Percentiles rank a stretch among this genome's conserved stretches.
phyloP scores from a whole-genome alignment of 2,329 filamentous ascomycete genomes.

The Colletotrichum spaethianum region DNA sequence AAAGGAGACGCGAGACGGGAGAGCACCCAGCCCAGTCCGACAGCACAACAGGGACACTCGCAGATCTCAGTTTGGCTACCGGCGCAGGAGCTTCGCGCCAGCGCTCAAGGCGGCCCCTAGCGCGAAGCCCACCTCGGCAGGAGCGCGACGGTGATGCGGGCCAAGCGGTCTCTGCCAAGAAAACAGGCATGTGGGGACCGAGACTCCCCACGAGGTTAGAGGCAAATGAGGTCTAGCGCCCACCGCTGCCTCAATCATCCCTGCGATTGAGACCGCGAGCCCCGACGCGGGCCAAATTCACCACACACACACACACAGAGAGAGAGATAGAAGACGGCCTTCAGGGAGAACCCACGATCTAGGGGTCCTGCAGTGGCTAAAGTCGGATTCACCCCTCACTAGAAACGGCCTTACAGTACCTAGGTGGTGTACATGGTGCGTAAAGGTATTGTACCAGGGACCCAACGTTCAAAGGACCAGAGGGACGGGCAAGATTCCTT shows the following conservation, averaged over 20 bases:
- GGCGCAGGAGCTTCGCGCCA: slow-evolving; percentile 4
- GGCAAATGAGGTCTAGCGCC: neutral
- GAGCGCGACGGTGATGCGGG: neutral
- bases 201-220: slow-evolving; percentile 3
- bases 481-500: neutral
- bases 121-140: neutral
- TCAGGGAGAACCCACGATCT: no score
- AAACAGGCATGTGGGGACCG: neutral
- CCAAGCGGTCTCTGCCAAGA: slow-evolving; percentile 7
- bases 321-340: no score
- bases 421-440: no score
- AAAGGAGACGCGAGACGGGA: neutral
- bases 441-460: neutral
- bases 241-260: neutral
- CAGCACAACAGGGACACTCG: neutral
- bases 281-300: neutral
- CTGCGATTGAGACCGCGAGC: neutral
- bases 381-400: neutral
- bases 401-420: neutral
- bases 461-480: no score
- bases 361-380: neutral
- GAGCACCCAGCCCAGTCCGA: neutral
- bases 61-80: slow-evolving; percentile 17
- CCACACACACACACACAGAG: no score
- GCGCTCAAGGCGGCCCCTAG: neutral